Conservation (phyloP, 352 stramenopile genomes). For the Globisporangium okanoganense region DNA sequence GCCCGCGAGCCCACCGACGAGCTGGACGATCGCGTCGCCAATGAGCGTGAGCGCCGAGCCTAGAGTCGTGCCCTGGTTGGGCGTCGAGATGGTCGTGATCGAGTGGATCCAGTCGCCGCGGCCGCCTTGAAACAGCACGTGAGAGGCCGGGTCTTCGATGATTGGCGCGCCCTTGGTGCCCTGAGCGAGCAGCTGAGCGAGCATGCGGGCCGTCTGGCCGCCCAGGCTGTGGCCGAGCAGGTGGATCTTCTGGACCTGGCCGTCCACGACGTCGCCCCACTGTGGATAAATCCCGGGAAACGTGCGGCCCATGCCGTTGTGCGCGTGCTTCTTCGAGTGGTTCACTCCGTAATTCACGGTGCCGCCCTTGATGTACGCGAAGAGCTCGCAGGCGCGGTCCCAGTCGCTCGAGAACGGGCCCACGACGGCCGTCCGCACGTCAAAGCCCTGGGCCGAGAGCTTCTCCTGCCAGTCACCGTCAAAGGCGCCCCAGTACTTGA, state of each 20-base stretch:
- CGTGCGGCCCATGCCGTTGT: conserved; percentile 26
- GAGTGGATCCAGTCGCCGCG: conserved; percentile 29
- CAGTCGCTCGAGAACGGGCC: conserved; percentile 39
- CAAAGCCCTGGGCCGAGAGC: conserved; percentile 26
- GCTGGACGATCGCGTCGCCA: conserved; percentile 14
- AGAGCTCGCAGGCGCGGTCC: conserved; percentile 50
- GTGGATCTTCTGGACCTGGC: conserved; percentile 38
- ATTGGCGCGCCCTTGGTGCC: conserved; percentile 26
- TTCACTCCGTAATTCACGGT: conserved; percentile 36
- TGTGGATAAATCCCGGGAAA: conserved; percentile 31
- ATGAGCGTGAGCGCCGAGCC: conserved; percentile 17
- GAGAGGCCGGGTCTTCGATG: conserved; percentile 18
- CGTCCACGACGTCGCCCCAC: conserved; percentile 32
- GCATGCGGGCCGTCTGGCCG: conserved; percentile 36
- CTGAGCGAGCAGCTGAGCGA: conserved; percentile 33
- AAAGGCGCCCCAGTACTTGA: conserved; percentile 36
- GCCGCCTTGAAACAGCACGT: conserved; percentile 23
- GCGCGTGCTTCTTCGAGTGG: conserved; percentile 25
- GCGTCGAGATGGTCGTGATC: conserved; percentile 24
- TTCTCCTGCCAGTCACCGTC: conserved; percentile 30
- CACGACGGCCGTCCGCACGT: conserved; percentile 28
- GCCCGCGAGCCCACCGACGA: conserved; percentile 17
- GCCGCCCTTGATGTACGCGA: conserved; percentile 41
- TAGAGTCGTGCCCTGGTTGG: conserved; percentile 25
- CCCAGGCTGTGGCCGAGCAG: conserved; percentile 38